A percentile compares a stretch with the other conserved stretches of the same genome.
phyloP scores from a whole-genome alignment of 2,329 filamentous ascomycete genomes.

The Apiospora kogelbergensis region DNA sequence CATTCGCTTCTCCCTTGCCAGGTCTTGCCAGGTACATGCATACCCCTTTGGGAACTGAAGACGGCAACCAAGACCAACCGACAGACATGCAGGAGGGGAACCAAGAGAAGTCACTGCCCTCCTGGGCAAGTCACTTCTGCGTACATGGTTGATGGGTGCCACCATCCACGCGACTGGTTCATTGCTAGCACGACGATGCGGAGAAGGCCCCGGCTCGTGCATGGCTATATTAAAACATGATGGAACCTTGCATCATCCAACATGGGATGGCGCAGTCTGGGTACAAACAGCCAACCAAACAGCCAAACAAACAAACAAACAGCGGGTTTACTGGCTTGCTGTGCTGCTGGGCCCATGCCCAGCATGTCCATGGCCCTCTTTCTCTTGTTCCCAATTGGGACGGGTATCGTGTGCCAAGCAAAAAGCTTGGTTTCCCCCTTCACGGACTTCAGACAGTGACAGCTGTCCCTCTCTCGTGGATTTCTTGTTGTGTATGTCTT shows the following conservation, averaged over 20 bases:
- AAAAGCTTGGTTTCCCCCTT: neutral
- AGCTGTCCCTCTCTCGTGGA: neutral
- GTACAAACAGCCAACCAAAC: too few species aligned
- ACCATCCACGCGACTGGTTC: slow-evolving; percentile 2
- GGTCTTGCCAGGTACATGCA: neutral
- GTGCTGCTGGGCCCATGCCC: too few species aligned
- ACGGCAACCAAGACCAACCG: neutral
- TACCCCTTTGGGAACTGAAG: neutral
- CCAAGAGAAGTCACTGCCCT: neutral
- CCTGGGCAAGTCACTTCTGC: neutral
- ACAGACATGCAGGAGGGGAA: neutral
- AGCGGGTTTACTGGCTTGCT: too few species aligned
- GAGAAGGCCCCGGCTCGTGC: neutral
- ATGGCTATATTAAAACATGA: slow-evolving; percentile 6
- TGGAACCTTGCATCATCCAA: slow-evolving; percentile 3
- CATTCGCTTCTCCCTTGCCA: neutral
- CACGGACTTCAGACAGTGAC: neutral
- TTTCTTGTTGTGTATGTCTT: neutral
- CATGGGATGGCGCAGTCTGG: slow-evolving; percentile 1
- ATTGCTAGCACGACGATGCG: neutral
- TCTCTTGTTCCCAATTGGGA: neutral
- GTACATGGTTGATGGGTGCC: too few species aligned
- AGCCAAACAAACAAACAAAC: neutral
- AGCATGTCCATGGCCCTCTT: too few species aligned
- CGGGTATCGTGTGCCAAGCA: neutral